Conservation (phyloP, 768 basidiomycete genomes). For the Rhizopogon vulgaris region DNA sequence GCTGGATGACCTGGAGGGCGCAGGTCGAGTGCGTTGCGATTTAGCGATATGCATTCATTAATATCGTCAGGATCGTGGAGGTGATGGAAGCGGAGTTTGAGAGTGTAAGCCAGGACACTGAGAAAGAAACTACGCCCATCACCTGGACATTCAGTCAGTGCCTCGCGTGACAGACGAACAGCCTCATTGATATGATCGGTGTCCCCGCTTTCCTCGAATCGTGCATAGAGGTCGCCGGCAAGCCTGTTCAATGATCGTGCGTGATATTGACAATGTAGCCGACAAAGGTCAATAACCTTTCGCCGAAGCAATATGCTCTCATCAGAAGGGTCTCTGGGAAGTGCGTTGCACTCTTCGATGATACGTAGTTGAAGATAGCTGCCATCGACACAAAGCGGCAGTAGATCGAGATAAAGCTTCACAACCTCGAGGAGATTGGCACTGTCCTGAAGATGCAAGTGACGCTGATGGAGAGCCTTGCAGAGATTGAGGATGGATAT, state of each 20-base stretch:
- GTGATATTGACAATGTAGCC: background rate
- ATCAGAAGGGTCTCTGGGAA: background rate
- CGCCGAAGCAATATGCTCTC: background rate
- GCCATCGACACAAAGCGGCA: background rate
- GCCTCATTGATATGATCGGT: background rate
- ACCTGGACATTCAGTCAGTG: conserved; percentile 15
- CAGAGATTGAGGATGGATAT: background rate
- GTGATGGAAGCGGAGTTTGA: background rate
- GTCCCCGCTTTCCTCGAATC: background rate
- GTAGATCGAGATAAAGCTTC: background rate
- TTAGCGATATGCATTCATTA: background rate
- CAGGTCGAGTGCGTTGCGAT: conserved; percentile 21
- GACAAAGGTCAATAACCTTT: background rate
- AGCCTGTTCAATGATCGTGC: background rate
- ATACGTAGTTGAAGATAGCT: background rate
- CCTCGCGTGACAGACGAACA: background rate
- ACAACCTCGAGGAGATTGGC: background rate
- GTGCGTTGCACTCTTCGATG: background rate
- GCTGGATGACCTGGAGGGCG: conserved; percentile 29
- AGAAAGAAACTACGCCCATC: background rate
- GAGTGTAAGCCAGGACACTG: background rate
- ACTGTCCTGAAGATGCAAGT: background rate
- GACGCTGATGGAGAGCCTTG: background rate
- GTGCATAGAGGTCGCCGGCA: background rate
- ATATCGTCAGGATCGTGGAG: background rate